These are phyloP conservation scores for Castanopsis chinensis DNA, from an alignment of 306 rosid species.

Conservation along the genomic window DNA sequence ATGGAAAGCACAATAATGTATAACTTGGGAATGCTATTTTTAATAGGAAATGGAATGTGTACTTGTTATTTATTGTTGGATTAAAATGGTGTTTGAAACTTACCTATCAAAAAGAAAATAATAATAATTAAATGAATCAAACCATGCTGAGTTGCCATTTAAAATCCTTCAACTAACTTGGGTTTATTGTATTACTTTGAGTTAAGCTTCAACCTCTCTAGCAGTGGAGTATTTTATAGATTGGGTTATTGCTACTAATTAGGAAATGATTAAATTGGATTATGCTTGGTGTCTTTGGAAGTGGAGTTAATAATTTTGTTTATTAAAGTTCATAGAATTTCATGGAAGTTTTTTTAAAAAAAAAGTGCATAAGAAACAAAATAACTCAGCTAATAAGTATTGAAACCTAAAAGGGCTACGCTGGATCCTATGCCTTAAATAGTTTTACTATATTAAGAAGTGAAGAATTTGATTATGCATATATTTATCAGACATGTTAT, in stretches of 20 bases:
- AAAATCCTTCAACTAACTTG: neutral
- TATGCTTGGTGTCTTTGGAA: too few relatives aligned
- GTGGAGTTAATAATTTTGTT: too few relatives aligned
- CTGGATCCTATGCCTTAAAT: neutral
- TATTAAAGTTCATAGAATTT: too few relatives aligned
- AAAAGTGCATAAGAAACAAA: too few relatives aligned
- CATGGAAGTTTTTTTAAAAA: too few relatives aligned
- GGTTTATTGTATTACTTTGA: too few relatives aligned
- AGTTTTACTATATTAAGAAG: neutral
- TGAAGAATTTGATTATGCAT: neutral
- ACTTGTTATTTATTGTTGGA: neutral
- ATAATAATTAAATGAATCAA: neutral
- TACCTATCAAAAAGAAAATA: too few relatives aligned
- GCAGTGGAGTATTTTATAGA: too few relatives aligned
- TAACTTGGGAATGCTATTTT: neutral
- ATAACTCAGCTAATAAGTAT: neutral
- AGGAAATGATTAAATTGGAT: too few relatives aligned
- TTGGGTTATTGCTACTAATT: too few relatives aligned
- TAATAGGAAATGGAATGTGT: neutral
- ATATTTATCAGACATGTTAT: neutral
- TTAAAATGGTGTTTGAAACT: neutral
- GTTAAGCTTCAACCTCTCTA: too few relatives aligned
- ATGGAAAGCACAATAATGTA: too few relatives aligned
- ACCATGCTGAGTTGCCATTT: neutral
- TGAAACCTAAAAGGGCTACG: neutral